Conservation (phyloP, 176 grass and related monocot species). For the Carex cristatella region DNA sequence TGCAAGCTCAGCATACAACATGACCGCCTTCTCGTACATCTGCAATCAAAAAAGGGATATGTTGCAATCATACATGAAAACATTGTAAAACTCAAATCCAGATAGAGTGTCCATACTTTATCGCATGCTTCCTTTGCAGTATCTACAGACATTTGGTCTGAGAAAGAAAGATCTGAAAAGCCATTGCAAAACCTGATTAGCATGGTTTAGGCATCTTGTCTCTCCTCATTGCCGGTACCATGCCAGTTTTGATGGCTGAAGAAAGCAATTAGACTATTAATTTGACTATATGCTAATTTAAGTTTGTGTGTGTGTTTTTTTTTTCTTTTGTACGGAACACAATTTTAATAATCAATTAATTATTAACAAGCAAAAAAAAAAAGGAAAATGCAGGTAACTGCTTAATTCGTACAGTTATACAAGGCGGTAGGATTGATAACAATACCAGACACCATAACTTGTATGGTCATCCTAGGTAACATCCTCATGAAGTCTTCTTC, state of each 20-base stretch:
- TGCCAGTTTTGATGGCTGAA: not conserved
- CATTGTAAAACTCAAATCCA: not conserved
- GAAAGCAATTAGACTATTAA: not conserved
- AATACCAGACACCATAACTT: not conserved
- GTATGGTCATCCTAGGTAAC: not conserved
- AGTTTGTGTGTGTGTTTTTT: not conserved
- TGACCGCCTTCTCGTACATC: constrained; percentile 92
- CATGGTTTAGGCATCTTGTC: not conserved
- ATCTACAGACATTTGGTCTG: not conserved
- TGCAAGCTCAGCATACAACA: constrained; percentile 84
- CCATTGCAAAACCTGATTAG: not conserved
- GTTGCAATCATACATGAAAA: not conserved
- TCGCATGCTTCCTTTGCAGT: not conserved
- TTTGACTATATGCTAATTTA: not conserved
- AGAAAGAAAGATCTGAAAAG: not conserved
- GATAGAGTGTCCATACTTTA: not conserved
- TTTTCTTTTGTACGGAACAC: not conserved
- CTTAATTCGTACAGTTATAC: not conserved
- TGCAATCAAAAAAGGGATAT: constrained; percentile 27
- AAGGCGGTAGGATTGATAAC: not conserved
- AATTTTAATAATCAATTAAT: not conserved
- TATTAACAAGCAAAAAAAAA: not conserved
- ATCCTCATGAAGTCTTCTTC: not conserved
- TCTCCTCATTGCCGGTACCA: not conserved
- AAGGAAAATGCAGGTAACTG: not conserved